Evolutionary conservation across 2,329 filamentous ascomycete genomes (phyloP), one percentile per base, ranked within the genome.

Genomic region (Penicillium frequentans): DNA sequence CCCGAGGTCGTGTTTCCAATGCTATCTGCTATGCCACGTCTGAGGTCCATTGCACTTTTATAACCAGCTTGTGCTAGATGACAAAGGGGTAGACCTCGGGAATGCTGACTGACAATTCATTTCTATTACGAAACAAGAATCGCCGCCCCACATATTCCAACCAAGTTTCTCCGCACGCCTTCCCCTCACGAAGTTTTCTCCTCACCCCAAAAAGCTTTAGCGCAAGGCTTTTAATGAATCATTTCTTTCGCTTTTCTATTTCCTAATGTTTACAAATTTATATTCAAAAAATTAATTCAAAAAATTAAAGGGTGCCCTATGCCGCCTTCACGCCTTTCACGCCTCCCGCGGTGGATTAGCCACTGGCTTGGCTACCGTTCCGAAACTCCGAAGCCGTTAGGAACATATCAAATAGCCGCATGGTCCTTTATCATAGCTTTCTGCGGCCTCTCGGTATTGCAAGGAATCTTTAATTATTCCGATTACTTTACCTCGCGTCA

Each of bases 301-400:
- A 7, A 29, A 8, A 8, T 21, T 4, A 4, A 21, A 11, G 9
- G 33, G 14, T 37, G 47, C 47, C n/a, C 24, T 7, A 66, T 66
- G 64, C 23, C 52, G 64, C 23, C 52, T 50, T 60, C 61, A 2
- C 64, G 64, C 16, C 64, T 67, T 21, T 58, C 62, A 33, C 67
- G 68, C 49, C 62, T 70, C 8, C 68, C 68, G 3, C 51, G 47
- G 39, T 65, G 65, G 64, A 54, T 69, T 16, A 68, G 65, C 44
- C 67, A 66, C 60, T 70, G 68, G 68, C 59, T 70, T 13, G 68
- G 68, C 57, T 68, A 69, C 49, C 68, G 67, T 2, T 27, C 64
- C 21, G 61, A 60, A 14, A 23, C 63, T n/a, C 60, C 62, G 5
- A 63, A 62, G 45, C 67, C 68, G n/a, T 59, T 68, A 8, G 57